A percentile compares a stretch with the other conserved stretches of the same genome.
phyloP scores from a whole-genome alignment of 257 asterid species.

The Nicotiana noctiflora region DNA sequence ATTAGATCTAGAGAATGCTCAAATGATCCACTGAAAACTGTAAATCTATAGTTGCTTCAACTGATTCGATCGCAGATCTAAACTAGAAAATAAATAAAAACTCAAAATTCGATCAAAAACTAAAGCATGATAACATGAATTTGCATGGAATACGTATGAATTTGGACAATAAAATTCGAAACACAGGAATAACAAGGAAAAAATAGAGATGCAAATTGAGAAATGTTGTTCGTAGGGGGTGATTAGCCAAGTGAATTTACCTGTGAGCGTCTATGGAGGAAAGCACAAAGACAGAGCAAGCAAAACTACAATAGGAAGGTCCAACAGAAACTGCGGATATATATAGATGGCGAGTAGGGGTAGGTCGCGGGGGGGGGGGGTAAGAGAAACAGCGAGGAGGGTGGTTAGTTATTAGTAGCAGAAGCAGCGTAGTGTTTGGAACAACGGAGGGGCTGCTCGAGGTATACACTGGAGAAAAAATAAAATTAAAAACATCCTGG shows the following conservation, averaged over 20 bases:
- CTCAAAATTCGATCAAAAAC: not conserved
- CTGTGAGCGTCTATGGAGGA: not conserved
- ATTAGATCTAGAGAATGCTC: not conserved
- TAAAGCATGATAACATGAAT: not conserved
- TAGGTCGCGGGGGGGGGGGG: too few species aligned
- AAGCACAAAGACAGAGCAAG: not conserved
- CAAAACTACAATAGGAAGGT: not conserved
- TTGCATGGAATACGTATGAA: not conserved
- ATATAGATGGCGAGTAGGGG: too few species aligned
- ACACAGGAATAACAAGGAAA: too few species aligned
- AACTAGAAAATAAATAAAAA: not conserved
- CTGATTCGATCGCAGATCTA: not conserved
- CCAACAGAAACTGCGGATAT: too few species aligned
- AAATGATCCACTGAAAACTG: not conserved
- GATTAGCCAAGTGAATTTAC: not conserved
- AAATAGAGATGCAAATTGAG: not conserved
- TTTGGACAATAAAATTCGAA: not conserved
- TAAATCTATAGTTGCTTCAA: not conserved
- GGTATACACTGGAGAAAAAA: too few species aligned
- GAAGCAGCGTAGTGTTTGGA: too few species aligned
- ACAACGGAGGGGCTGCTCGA: too few species aligned
- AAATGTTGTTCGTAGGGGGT: not conserved
- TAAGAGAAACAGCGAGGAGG: too few species aligned
- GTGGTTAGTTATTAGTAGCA: too few species aligned
- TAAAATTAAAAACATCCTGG: too few species aligned